Base-by-base conservation (phyloP, 495 filamentous ascomycete species). In the Annulohypoxylon bovei region DNA sequence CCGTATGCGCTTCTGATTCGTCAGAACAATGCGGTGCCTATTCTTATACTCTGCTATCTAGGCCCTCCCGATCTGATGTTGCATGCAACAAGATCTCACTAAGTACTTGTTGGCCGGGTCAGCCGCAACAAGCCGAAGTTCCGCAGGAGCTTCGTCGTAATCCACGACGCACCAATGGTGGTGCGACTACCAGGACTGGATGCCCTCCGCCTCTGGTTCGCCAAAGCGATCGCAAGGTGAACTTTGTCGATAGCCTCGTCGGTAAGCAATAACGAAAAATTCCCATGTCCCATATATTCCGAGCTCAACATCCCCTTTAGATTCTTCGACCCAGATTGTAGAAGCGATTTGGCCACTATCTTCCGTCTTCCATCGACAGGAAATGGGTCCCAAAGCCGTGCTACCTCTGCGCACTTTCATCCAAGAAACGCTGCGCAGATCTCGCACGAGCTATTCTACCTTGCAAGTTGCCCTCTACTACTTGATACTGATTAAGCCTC, bases 381-480 rank as follows among this genome's bases (percentile, higher is more conserved):
- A 89, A 35, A 74, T 80, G 63, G 85, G 87, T 12, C 82, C 79
- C 56, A 86, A 90, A 72, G 90, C 90, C 16, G 92, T 98, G 59
- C 85, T 99, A 67, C 94, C 95, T 62, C 85, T 99, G 66, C 91
- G 95, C 64, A 94, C 91, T 35, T 99, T 98, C 79, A 97, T 99
- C 74, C 94, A 98, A 79, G 95, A 98, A 82, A 98, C 95, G 23
- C 87, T 99, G 67, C 91, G 94, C 68, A 87, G 95, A 65, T 99
- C 95, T 42, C 89, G 94, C 73, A 97, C 95, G 42, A 98, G 94
- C 82, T 99, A 97, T 80, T 97, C 94, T 66, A 99, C 95, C 28
- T 81, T 99, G 60, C 96, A 98, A 80, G 96, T 99, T 54, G 95
- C 96, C 28, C 83, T 99, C 44, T 99, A 98, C 79, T 99, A 99